Evolutionary conservation across 495 filamentous ascomycete genomes (phyloP), one percentile per base, ranked within the genome.

Genomic region (Aspergillus saccharolyticus): DNA sequence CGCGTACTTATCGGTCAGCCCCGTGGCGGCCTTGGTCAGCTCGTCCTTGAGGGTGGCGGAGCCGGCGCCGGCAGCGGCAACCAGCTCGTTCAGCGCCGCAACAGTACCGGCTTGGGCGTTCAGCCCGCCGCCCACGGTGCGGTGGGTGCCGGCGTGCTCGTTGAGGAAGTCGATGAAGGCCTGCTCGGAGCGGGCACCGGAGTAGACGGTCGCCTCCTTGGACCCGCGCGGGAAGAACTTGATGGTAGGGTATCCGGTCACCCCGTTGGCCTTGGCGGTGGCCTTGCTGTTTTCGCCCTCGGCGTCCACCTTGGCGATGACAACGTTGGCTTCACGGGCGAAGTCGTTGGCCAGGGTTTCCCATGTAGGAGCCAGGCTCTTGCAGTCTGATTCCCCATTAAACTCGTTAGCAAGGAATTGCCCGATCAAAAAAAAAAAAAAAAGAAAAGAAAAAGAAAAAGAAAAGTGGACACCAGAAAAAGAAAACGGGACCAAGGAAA

Each of bases 181-280:
- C 55, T 80, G 75, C 80, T 96, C 91, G 17, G 80, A 76, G 62
- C 94, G 92, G 57, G 84, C 89, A 53, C 87, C 87, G 30, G 82
- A 74, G 82, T 96, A 98, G 39, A 78, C 65, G 61, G 87, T 77
- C 14, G 86, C 70, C 58, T 86, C 86, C 54, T 80, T 89, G 55
- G 86, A 89, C 65, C 93, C 93, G 74, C 86, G 88, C 67, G 92
- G 87, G 81, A 97, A 97, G 83, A 88, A 98, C 80, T 95, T 96
- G 80, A 98, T 94, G 58, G 94, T 98, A 25, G 94, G 94, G 82
- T 92, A 98, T 24, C 86, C 88, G 51, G 78, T 81, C 48, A 98
- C 83, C 57, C 85, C 89, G 63, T 92, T 89, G 54, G 85, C 88
- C 62, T 83, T 71, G 42, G 92, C 89, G 17, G 85, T 84, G 44